Conservation (phyloP, 441 rosid species). For the Populus tomentosa region DNA sequence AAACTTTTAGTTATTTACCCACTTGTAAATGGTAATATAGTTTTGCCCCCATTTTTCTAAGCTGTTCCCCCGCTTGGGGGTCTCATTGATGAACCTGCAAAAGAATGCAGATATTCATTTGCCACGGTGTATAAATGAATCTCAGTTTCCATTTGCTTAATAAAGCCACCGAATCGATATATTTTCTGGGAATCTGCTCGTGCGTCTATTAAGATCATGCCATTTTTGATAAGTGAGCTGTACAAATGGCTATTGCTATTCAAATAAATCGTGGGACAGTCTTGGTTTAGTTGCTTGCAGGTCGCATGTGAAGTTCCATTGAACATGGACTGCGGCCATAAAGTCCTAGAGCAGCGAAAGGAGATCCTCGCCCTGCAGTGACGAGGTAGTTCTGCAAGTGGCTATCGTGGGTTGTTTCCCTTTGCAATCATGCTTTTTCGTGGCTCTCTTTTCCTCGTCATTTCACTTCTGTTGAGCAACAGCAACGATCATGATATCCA, state of each 20-base stretch:
- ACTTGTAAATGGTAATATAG: constrained; percentile 47
- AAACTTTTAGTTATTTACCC: constrained; percentile 36
- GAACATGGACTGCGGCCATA: too few relatives aligned
- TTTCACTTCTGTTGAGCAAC: not conserved
- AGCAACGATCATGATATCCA: not conserved
- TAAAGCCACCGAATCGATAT: constrained; percentile 22
- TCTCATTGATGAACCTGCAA: constrained; percentile 39
- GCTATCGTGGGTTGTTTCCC: not conserved
- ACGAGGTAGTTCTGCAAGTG: not conserved
- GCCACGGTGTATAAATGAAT: constrained; percentile 15
- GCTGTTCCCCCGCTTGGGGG: constrained; percentile 18
- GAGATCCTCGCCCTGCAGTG: not conserved
- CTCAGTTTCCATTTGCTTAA: constrained; percentile 20
- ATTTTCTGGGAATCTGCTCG: not conserved
- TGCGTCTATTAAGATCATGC: too few relatives aligned
- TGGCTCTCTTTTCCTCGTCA: not conserved
- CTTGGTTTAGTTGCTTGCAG: not conserved
- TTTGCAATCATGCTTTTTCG: not conserved
- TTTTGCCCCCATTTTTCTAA: constrained; percentile 23
- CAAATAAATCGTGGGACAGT: not conserved
- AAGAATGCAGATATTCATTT: constrained; percentile 46
- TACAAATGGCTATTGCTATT: not conserved
- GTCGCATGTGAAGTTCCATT: not conserved
- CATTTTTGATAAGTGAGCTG: too few relatives aligned
- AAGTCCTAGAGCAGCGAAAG: not conserved